Conservation (phyloP, 768 basidiomycete genomes). For the Dioszegia crocea region DNA sequence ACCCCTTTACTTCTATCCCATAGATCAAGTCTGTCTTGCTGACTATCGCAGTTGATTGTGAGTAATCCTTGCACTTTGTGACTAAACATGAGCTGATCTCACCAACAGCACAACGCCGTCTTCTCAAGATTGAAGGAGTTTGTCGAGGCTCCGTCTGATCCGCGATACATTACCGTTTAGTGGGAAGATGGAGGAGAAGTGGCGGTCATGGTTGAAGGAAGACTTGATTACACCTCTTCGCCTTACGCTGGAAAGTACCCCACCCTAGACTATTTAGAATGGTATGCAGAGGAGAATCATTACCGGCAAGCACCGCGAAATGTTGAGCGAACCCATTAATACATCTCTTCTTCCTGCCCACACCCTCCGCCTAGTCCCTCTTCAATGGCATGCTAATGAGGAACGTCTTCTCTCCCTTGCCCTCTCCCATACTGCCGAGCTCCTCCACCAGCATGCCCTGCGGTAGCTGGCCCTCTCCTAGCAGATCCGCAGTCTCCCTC, state of each 20-base stretch:
- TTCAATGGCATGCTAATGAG: slow-evolving; percentile 32
- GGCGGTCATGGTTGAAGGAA: no score
- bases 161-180: slow-evolving; percentile 2
- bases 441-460: slow-evolving; percentile 42
- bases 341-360: not conserved
- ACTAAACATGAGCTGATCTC: not conserved
- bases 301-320: no score
- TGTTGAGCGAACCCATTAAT: not conserved
- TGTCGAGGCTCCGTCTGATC: not conserved
- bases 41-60: slow-evolving; percentile 13
- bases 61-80: not conserved
- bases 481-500: slow-evolving; percentile 57
- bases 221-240: no score
- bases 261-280: no score
- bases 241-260: no score
- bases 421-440: slow-evolving; percentile 34
- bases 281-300: no score
- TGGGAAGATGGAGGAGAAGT: no score
- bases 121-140: slow-evolving; percentile 1
- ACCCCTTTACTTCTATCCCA: no score
- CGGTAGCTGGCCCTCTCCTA: slow-evolving; percentile 29
- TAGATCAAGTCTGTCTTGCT: not conserved
- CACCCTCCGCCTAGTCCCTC: slow-evolving; percentile 32
- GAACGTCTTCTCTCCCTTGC: slow-evolving; percentile 37
- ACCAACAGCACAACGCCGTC: slow-evolving; percentile 9